These are phyloP conservation scores for Peniophora sp. DNA, from an alignment of 1,284 basidiomycete genomes.

Conservation along the genomic window DNA sequence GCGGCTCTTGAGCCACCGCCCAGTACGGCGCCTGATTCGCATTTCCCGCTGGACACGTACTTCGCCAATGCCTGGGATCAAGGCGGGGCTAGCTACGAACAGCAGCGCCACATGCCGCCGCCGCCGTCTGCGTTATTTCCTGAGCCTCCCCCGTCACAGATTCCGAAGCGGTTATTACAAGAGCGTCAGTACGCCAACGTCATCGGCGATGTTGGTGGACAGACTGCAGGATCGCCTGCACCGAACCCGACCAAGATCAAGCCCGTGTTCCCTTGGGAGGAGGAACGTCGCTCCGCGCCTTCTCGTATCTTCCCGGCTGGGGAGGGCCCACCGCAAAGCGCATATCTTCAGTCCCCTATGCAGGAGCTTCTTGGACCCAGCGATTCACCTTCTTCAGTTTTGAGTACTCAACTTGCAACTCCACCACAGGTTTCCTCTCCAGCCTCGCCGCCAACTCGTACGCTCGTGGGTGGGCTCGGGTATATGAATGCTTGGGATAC, in stretches of 20 bases:
- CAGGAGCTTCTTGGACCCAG: background rate
- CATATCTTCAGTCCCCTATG: constrained; percentile 26
- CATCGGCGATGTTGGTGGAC: constrained; percentile 29
- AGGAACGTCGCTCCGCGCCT: constrained; percentile 53
- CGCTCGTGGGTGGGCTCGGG: constrained; percentile 39
- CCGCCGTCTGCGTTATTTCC: constrained; percentile 23
- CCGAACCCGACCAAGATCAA: constrained; percentile 73
- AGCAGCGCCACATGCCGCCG: constrained; percentile 19
- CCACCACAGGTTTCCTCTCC: constrained; percentile 5
- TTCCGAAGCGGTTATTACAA: constrained; percentile 50
- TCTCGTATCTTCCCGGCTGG: constrained; percentile 72
- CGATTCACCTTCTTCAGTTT: constrained; percentile 13
- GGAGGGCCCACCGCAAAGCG: constrained; percentile 47
- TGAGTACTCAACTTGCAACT: constrained; percentile 14
- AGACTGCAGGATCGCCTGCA: constrained; percentile 25
- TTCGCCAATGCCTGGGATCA: constrained; percentile 72
- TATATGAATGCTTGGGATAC: constrained; percentile 82
- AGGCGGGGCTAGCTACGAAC: constrained; percentile 22
- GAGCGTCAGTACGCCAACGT: constrained; percentile 62
- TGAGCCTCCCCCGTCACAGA: constrained; percentile 43
- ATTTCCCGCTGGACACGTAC: constrained; percentile 60
- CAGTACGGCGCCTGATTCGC: constrained; percentile 38
- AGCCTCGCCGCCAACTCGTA: constrained; percentile 22
- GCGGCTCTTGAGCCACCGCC: constrained; percentile 69
- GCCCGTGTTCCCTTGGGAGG: constrained; percentile 92